Conservation (phyloP, 805 yeast genomes). For the Ogataea pignaliae region DNA sequence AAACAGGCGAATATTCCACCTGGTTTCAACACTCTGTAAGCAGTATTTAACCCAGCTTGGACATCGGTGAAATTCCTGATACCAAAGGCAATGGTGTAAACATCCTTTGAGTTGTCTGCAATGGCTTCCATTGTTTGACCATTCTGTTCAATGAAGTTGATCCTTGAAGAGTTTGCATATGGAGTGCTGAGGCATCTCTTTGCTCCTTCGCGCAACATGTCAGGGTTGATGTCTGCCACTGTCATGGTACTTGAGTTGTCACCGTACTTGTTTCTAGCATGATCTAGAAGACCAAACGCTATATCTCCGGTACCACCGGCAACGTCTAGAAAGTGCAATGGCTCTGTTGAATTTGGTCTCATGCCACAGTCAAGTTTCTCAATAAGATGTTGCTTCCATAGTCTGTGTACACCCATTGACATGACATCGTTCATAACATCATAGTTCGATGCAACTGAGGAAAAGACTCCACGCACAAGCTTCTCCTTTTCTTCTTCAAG, state of each 20-base stretch:
- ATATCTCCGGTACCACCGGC: conserved; percentile 99
- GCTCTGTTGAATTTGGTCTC: conserved; percentile 74
- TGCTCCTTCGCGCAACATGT: conserved; percentile 92
- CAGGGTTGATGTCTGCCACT: conserved; percentile 91
- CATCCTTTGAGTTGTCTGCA: conserved; percentile 83
- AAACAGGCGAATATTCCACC: conserved; percentile 97
- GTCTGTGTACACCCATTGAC: conserved; percentile 92
- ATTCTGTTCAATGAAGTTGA: conserved; percentile 81
- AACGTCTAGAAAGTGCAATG: conserved; percentile 86
- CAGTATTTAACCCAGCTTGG: conserved; percentile 92
- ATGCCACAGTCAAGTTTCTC: conserved; percentile 86
- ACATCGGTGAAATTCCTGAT: conserved; percentile 94
- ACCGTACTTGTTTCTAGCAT: conserved; percentile 73
- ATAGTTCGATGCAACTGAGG: conserved; percentile 90
- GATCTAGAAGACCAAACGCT: conserved; percentile 91
- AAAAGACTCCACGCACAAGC: conserved; percentile 80
- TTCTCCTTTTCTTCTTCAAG: conserved; percentile 76
- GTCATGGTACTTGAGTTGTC: conserved; percentile 80
- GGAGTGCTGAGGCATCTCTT: conserved; percentile 56
- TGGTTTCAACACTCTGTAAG: conserved; percentile 91
- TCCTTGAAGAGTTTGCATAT: conserved; percentile 67
- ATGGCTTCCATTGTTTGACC: conserved; percentile 86
- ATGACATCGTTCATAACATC: conserved; percentile 98
- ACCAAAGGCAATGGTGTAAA: conserved; percentile 96
- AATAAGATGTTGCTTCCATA: conserved; percentile 93